These are phyloP conservation scores for Nakazawaea wyomingensis DNA, from an alignment of 805 yeast species.

Conservation along the genomic window DNA sequence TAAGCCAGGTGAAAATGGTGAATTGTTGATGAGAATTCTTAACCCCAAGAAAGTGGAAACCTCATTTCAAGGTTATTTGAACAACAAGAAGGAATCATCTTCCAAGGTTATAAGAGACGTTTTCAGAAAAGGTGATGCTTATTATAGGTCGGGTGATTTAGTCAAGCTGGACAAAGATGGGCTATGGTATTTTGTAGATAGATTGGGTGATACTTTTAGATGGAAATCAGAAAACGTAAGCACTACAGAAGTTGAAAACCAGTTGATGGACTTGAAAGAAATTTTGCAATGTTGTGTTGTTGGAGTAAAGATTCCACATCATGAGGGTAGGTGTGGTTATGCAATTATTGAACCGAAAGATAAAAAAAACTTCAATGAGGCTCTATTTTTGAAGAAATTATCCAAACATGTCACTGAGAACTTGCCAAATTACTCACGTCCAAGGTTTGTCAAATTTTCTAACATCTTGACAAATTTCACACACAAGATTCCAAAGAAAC, in stretches of 20 bases:
- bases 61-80: conserved; percentile 86
- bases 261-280: conserved; percentile 40
- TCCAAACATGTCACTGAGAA: conserved; percentile 31
- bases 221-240: conserved; percentile 97
- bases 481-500: conserved; percentile 73
- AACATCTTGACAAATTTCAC: conserved; percentile 67
- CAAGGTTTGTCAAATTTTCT: conserved; percentile 72
- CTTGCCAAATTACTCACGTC: conserved; percentile 82
- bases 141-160: conserved; percentile 86
- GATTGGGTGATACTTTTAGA: conserved; percentile 92
- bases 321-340: conserved; percentile 94
- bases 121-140: conserved; percentile 82
- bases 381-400: conserved; percentile 32
- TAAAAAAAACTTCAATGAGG: conserved; percentile 17
- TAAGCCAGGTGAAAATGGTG: conserved; percentile 69
- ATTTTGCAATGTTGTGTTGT: conserved; percentile 77
- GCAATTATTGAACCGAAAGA: conserved; percentile 62
- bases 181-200: conserved; percentile 76
- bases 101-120: conserved; percentile 72
- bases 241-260: conserved; percentile 88
- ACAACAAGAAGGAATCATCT: conserved; percentile 72
- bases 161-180: conserved; percentile 64
- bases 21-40: conserved; percentile 71
- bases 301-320: conserved; percentile 76
- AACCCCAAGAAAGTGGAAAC: conserved; percentile 57